Base-by-base conservation (phyloP, 768 basidiomycete genomes). In the Pleurotus giganteus region DNA sequence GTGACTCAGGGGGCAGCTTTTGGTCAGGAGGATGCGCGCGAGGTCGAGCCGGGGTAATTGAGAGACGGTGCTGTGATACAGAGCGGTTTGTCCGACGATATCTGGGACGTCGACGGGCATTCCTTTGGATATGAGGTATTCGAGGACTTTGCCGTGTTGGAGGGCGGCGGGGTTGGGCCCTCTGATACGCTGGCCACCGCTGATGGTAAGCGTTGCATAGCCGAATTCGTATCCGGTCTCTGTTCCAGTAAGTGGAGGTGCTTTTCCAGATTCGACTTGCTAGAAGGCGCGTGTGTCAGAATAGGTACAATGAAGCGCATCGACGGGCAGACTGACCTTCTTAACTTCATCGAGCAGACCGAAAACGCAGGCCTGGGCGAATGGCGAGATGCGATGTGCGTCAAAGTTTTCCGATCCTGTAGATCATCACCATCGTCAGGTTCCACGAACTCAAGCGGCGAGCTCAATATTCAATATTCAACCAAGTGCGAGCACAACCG, bases 61-160 rank as follows among this genome's bases (percentile, higher is more conserved):
- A 0, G 66, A 65, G 4, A 70, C 70, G 9, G 72, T 71, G 0
- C 70, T 66, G 59, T 82, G 80, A 43, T 77, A 73, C 3, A 83
- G 71, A 1, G 82, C 75, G 2, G 79, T 82, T 64, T 69, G 69
- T 4, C 79, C 79, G 9, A 64, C 70, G 32, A 83, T 74, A 53
- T 82, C 82, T 1, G 65, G 64, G 1, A 71, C 23, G 46, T 80
- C 67, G 2, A 70, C 63, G 4, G 78, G 68, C 0, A 74, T 67
- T 12, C 80, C 79, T 0, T 63, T 56, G 0, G 69, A 61, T 28
- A 82, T 65, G 27, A 84, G 72, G 47, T 68, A 71, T 29, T 64
- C 60, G 53, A 83, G 66, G 11, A 70, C 64, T 4, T 72, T 74
- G 17, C 61, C 41, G 56, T 77, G 69, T 36, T 64, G 58, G 32